Base-by-base conservation (phyloP, 2,329 filamentous ascomycete species). In the Fusarium praegraminearum region DNA sequence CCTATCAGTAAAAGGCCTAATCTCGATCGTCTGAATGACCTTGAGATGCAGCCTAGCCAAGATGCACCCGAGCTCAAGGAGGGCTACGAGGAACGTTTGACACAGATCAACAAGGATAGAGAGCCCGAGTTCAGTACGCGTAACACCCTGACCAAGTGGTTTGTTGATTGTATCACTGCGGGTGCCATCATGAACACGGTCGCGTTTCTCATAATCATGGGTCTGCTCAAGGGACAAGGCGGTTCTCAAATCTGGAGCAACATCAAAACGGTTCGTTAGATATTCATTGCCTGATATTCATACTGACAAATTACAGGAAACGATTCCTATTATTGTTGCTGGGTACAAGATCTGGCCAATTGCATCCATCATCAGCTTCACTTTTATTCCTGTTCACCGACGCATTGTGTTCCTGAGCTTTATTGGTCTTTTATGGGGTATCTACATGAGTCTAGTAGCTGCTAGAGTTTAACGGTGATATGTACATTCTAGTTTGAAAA, bases 341-440 rank as follows among this genome's bases (percentile, higher is more conserved):
- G 83, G 83, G 4, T 84, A 84, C 72, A 85, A 84, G 72, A 82
- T 86, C 40, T 86, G 84, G 84, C 84, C 84, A 0, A 77, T 85
- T 47, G 84, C 83, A 1, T 85, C 83, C 38, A 80, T 86, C 60
- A 78, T 86, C 57, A 85, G 83, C 72, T 86, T 86, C 69, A 82
- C 76, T 58, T 83, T 81, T 45, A 76, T 86, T 5, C 83, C 83
- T 0, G 83, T 85, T n/a, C 82, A 85, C 54, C 78, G 79, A 45
- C 78, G 84, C 36, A 82, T 86, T 57, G 80, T 85, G 36, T 86
- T 85, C 71, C 76, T 85, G 50, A 84, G 81, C 65, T 82, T 84
- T 55, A 74, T 85, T 20, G 83, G 83, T 2, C 73, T 86, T 24
- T 65, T 85, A 7, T 86, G 83, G 84, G 84, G 84, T 11, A 81